Evolutionary conservation across 371 early-diverging fungal genomes (phyloP).

Genomic region (Mortierella sp.): DNA sequence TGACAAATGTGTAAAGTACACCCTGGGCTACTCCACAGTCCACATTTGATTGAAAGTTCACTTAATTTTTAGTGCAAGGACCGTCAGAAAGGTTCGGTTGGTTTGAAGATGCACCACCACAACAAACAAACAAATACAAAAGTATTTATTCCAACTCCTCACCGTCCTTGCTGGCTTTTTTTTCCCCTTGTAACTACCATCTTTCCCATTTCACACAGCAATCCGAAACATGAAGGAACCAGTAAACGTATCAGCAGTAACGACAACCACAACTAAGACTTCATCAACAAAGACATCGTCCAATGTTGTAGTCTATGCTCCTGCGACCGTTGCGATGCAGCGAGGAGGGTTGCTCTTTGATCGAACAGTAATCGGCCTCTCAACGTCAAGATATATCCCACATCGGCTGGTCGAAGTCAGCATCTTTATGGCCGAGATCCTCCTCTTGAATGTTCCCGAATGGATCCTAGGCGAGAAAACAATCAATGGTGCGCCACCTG

Average conservation of each 20-base stretch:
- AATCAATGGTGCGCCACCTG: slow-evolving; percentile 1
- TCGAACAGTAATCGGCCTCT: slow-evolving; percentile 12
- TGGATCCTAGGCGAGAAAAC: slow-evolving; percentile 42
- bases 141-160: no score
- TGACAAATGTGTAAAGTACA: no score
- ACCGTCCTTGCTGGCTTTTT: no score
- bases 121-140: no score
- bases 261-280: background rate
- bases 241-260: background rate
- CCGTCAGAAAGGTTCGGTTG: no score
- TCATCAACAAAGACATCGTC: background rate
- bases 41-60: no score
- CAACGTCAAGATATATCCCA: slow-evolving; percentile 42
- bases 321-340: slow-evolving; percentile 33
- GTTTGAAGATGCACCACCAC: no score
- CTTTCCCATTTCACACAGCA: background rate
- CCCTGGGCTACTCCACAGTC: no score
- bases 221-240: background rate
- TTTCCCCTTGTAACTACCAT: no score
- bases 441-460: slow-evolving; percentile 38
- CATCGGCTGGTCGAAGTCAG: slow-evolving; percentile 27
- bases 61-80: no score
- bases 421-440: slow-evolving; percentile 34
- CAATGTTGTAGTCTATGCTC: slow-evolving; percentile 11
- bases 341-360: slow-evolving; percentile 38